These are phyloP conservation scores for Aspergillus steynii DNA, from an alignment of 495 filamentous ascomycete genomes.

Conservation along the genomic window DNA sequence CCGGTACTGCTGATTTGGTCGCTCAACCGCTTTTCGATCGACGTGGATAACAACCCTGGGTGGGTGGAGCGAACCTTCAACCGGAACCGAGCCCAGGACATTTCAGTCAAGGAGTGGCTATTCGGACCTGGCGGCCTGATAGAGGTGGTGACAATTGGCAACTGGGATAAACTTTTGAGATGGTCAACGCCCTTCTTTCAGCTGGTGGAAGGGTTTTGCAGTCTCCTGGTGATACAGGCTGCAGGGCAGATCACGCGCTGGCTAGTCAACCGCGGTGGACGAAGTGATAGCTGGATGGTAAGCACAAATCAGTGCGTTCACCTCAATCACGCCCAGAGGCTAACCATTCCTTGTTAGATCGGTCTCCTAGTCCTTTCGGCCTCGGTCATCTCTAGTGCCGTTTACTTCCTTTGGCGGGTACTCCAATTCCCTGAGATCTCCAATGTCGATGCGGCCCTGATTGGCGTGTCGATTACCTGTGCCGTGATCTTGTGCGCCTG, in stretches of 20 bases:
- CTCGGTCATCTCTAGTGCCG: constrained; percentile 85
- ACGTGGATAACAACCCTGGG: constrained; percentile 64
- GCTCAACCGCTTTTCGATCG: constrained; percentile 88
- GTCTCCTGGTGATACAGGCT: constrained; percentile 91
- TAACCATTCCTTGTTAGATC: constrained; percentile 59
- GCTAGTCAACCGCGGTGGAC: constrained; percentile 83
- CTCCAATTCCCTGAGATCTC: constrained; percentile 89
- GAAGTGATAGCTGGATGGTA: constrained; percentile 97
- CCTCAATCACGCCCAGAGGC: constrained; percentile 15
- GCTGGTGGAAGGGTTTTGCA: constrained; percentile 93
- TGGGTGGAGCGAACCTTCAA: constrained; percentile 83
- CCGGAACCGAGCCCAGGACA: constrained; percentile 61
- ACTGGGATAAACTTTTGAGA: constrained; percentile 85
- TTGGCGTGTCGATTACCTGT: constrained; percentile 87
- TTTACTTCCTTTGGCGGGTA: constrained; percentile 96
- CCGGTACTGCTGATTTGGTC: constrained; percentile 90
- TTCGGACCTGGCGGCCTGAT: constrained; percentile 78
- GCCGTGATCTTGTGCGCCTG: constrained; percentile 89
- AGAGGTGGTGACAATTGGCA: constrained; percentile 75
- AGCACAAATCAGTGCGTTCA: constrained; percentile 29
- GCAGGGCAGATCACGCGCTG: constrained; percentile 93
- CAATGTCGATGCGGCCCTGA: constrained; percentile 91
- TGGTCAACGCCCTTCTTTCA: constrained; percentile 97
- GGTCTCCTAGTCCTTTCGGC: constrained; percentile 82
- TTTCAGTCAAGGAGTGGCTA: constrained; percentile 74